These are phyloP conservation scores for Cytospora paraplurivora DNA, from an alignment of 2,329 filamentous ascomycete genomes.

Conservation along the genomic window DNA sequence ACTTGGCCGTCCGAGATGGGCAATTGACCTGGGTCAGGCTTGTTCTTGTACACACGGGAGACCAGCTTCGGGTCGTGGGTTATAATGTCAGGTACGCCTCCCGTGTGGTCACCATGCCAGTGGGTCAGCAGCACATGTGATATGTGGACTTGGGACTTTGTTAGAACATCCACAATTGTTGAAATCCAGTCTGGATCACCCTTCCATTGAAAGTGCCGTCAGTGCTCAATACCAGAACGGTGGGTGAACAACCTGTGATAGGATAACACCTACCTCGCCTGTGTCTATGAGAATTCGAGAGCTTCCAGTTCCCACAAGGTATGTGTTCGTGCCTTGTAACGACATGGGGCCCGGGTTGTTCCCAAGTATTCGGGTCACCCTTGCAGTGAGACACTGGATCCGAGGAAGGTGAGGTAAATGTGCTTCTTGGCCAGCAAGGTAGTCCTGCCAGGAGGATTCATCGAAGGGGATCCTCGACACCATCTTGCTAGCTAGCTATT, in stretches of 20 bases:
- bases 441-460: too few relatives aligned
- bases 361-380: not conserved
- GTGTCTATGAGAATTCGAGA: slow-evolving; percentile 7
- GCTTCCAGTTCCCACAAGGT: slow-evolving; percentile 3
- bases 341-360: slow-evolving; percentile 1
- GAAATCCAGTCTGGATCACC: too few relatives aligned
- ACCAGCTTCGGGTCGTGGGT: slow-evolving; percentile 42
- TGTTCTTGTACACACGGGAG: slow-evolving; percentile 38
- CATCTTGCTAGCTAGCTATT: too few relatives aligned
- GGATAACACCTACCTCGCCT: not conserved
- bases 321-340: slow-evolving; percentile 7
- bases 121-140: slow-evolving; percentile 43
- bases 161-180: too few relatives aligned
- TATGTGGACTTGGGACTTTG: not conserved
- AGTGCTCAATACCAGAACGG: too few relatives aligned
- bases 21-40: slow-evolving; percentile 35
- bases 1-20: slow-evolving; percentile 51
- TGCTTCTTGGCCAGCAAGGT: too few relatives aligned
- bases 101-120: slow-evolving; percentile 73
- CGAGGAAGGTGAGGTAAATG: too few relatives aligned
- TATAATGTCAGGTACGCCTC: slow-evolving; percentile 63
- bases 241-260: too few relatives aligned
- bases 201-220: too few relatives aligned
- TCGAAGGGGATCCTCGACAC: too few relatives aligned
- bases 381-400: not conserved